Base-by-base conservation (phyloP, 1,139 yeast genomes). In the Debaryomyces nepalensis region DNA sequence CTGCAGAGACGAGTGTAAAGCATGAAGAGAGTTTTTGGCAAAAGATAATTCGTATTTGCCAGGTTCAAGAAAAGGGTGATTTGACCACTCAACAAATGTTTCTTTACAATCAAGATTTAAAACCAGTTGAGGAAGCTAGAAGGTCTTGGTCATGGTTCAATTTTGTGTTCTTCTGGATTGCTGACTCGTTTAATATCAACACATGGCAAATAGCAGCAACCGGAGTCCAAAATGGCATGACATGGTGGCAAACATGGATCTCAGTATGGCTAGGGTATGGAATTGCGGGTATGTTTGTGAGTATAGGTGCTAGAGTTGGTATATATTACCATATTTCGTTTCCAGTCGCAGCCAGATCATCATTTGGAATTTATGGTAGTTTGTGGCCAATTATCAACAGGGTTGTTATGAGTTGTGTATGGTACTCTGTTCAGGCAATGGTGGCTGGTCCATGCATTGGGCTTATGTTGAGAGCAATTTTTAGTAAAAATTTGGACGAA, bases 191-290 rank as follows among this genome's bases (percentile, higher is more conserved):
- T 67, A 88, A 88, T 61, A 82, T 89, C 54, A 87, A 86, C 58
- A 87, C 96, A 8, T 88, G 95, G 91, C 91, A 87, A 67, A 87
- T 89, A 55, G 96, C 95, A 5, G 82, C 93, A 3, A 84, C 95
- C 1, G 95, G 95, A 50, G 70, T 73, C 21, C 84, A 84, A 45
- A 71, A 70, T 41, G 75, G 78, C 31, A 68, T 88, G 65, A 79
- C 83, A 12, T 87, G 95, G 95, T 88, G 95, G 95, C 90, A 82
- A 61, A 82, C 87, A 11, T 88, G 96, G 95, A 59, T 87, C 24
- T 78, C 93, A 0, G 91, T 88, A 18, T 87, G 95, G 95, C 52
- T 82, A 19, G 89, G 89, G 10, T 83, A 83, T 59, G 58, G 73
- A 26, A 59, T 82, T 40, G 80, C 82, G 46, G 87, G 85, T 54